A percentile compares a stretch with the other conserved stretches of the same genome.
These are phyloP conservation scores for Eucalyptus tenuipes DNA, from an alignment of 345 rosid genomes.

Conservation along the genomic window DNA sequence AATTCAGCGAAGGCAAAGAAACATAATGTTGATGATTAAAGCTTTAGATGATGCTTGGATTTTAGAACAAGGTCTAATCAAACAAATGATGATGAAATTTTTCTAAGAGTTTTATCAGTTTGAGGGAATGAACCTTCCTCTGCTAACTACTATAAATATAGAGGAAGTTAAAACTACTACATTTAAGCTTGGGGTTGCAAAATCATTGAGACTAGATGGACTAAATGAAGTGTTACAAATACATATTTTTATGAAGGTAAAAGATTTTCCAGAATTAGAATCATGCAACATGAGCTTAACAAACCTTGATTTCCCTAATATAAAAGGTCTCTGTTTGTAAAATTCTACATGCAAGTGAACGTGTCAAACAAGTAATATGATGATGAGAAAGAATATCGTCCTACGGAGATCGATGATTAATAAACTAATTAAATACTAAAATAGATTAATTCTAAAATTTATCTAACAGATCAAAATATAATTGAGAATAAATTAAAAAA, in stretches of 20 bases:
- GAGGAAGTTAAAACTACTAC: neutral
- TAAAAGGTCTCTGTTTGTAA: neutral
- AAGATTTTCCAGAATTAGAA: neutral
- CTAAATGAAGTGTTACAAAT: neutral
- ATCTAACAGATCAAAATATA: no score
- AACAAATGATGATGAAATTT: neutral
- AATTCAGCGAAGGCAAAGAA: neutral
- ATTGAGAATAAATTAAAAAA: no score
- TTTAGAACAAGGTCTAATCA: fast-evolving
- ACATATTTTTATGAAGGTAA: neutral
- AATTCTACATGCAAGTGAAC: no score
- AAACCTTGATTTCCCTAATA: neutral
- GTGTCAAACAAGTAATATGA: no score
- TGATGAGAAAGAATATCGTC: no score
- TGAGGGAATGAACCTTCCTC: neutral
- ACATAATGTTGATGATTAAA: neutral
- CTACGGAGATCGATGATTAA: no score
- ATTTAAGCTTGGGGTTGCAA: neutral
- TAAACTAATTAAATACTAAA: no score
- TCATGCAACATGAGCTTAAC: neutral
- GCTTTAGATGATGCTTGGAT: neutral
- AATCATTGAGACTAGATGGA: neutral
- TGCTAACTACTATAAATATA: neutral
- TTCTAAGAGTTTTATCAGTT: neutral
- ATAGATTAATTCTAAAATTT: no score